Percentiles rank a stretch among this genome's conserved stretches.
These are phyloP conservation scores for Saccharomycopsis schoenii DNA, from an alignment of 805 yeast genomes.

Conservation along the genomic window DNA sequence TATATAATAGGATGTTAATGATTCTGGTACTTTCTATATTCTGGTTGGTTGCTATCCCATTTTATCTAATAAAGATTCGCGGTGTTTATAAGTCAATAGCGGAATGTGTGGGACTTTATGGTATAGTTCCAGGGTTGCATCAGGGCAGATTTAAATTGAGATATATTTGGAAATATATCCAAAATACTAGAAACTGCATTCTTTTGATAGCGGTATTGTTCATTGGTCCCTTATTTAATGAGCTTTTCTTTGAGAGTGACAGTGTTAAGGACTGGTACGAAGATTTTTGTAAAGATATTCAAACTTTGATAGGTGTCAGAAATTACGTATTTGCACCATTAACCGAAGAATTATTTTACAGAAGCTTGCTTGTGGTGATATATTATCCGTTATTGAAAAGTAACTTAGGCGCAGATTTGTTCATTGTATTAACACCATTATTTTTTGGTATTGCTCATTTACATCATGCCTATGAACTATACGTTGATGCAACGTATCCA, in stretches of 20 bases:
- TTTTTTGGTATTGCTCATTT: conserved; percentile 72
- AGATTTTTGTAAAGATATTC: conserved; percentile 19
- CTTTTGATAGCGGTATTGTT: conserved; percentile 33
- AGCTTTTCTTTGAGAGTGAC: conserved; percentile 23
- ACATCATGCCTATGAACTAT: conserved; percentile 56
- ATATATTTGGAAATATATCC: conserved; percentile 12
- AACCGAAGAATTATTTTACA: conserved; percentile 67
- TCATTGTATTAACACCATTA: conserved; percentile 41
- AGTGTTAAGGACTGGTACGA: conserved; percentile 1
- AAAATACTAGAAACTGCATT: conserved; percentile 20
- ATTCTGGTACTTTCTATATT: conserved; percentile 1
- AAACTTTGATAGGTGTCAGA: conserved; percentile 35
- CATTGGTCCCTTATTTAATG: conserved; percentile 38
- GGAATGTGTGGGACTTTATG: conserved; percentile 22
- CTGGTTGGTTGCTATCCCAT: conserved; percentile 2
- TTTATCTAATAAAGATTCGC: not conserved
- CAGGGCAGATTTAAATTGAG: conserved; percentile 4
- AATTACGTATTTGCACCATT: conserved; percentile 63
- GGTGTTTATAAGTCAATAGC: not conserved
- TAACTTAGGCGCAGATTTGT: conserved; percentile 11
- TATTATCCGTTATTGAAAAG: conserved; percentile 22
- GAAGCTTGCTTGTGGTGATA: conserved; percentile 35
- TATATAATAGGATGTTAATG: conserved; percentile 3
- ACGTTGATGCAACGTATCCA: conserved; percentile 23
- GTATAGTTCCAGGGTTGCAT: conserved; percentile 30